A percentile compares a stretch with the other conserved stretches of the same genome.
Evolutionary conservation across 2,329 filamentous ascomycete genomes (phyloP).

Genomic region (Sporothrix mexicana): DNA sequence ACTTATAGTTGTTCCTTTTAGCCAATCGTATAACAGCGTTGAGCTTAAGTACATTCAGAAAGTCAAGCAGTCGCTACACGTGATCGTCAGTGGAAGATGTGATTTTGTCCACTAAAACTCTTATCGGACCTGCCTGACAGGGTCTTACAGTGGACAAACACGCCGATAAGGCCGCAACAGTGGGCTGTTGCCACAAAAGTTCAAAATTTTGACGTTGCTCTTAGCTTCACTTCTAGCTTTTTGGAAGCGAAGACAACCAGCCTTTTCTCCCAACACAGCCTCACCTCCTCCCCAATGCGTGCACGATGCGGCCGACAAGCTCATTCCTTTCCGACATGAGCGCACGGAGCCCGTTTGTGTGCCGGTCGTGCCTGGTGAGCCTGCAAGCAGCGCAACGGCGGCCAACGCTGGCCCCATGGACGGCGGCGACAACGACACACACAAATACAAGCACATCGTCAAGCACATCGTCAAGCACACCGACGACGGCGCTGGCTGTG

Average conservation of each 20-base stretch:
- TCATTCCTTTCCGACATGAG: slow-evolving; percentile 36
- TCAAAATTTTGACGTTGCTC: slow-evolving; percentile 5
- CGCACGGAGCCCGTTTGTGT: slow-evolving; percentile 36
- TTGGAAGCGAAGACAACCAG: background rate
- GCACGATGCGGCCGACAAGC: slow-evolving; percentile 33
- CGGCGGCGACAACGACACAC: slow-evolving; percentile 6
- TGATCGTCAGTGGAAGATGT: background rate
- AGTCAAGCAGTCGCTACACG: background rate
- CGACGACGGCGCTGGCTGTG: background rate
- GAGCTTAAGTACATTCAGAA: too few relatives aligned
- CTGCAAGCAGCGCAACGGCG: slow-evolving; percentile 30
- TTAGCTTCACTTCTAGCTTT: background rate
- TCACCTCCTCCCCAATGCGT: background rate
- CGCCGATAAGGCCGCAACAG: background rate
- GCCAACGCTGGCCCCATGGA: background rate
- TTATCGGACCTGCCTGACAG: slow-evolving; percentile 8
- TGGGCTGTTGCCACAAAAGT: background rate
- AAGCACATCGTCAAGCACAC: background rate
- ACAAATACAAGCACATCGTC: background rate
- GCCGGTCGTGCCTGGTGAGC: slow-evolving; percentile 38
- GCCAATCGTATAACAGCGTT: too few relatives aligned
- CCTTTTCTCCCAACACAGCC: background rate
- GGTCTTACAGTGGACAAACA: background rate
- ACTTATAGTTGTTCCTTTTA: too few relatives aligned
- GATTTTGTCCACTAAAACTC: background rate